Percentiles rank a stretch among this genome's conserved stretches.
Conservation (phyloP, 257 asterid species). For the Pogostemon cablin region DNA sequence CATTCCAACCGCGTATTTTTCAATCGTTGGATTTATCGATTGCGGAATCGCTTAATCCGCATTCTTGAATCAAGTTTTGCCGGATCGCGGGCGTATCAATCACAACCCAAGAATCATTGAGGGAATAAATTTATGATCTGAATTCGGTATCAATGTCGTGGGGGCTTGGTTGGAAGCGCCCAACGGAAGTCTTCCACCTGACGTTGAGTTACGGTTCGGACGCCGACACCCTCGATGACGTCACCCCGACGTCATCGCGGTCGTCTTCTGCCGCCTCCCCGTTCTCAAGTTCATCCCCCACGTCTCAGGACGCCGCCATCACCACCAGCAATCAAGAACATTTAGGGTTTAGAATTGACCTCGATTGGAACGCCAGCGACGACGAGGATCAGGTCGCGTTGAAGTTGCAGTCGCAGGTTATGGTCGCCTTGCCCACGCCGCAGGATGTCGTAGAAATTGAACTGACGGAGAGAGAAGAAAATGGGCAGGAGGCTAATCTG, state of each 20-base stretch:
- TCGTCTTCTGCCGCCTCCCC: conserved; percentile 59
- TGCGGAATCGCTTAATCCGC: conserved; percentile 33
- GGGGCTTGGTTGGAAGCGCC: conserved; percentile 97
- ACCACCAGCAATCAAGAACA: conserved; percentile 40
- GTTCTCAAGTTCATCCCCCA: conserved; percentile 51
- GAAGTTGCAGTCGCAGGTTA: conserved; percentile 91
- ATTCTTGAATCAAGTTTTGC: conserved; percentile 29
- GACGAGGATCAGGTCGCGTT: conserved; percentile 94
- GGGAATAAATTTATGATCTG: conserved; percentile 33
- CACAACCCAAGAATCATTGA: conserved; percentile 9
- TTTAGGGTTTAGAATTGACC: conserved; percentile 70
- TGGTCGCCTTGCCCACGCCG: conserved; percentile 94
- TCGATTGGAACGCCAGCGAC: conserved; percentile 87
- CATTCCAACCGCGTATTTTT: neutral
- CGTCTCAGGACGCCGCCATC: conserved; percentile 39
- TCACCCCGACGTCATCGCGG: conserved; percentile 60
- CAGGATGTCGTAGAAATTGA: conserved; percentile 78
- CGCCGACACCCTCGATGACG: conserved; percentile 67
- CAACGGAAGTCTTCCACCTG: conserved; percentile 88
- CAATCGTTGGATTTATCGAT: conserved; percentile 27
- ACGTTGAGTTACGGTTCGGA: conserved; percentile 82
- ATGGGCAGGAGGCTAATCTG: conserved; percentile 31
- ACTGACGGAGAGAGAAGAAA: conserved; percentile 45
- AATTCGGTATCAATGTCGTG: conserved; percentile 78
- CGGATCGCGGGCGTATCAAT: conserved; percentile 29